Base-by-base conservation (phyloP, 2,329 filamentous ascomycete species). In the Arthrobotrys sinensis region DNA sequence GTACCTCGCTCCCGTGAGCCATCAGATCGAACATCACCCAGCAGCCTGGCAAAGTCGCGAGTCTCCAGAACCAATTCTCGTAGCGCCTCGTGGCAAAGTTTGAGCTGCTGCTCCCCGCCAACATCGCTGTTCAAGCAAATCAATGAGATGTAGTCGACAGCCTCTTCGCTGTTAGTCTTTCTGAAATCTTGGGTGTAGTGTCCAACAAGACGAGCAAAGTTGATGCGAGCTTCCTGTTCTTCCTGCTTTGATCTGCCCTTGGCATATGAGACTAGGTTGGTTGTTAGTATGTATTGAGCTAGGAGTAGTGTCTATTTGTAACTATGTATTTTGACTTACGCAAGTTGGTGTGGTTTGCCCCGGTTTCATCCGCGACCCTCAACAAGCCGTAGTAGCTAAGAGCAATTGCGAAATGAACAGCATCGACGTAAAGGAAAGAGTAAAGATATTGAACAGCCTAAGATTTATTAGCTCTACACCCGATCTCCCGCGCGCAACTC, bases 131-230 rank as follows among this genome's bases (percentile, higher is more conserved):
- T 98, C 71, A 99, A 89, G 84, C 93, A 97, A 82, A 99, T 94
- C 72, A 99, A 86, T 4, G 91, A 89, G 57, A 99, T 90, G 84
- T 99, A 99, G 84, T 99, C 96, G 16, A 97, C 93, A 1, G 96
- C 96, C 38, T 93, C 93, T 73, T 92, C 92, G 5, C 94, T 92
- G 82, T 96, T 91, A 19, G 94, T 94, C 34, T 93, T 93, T 65
- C 96, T 91, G 89, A 99, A 99, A 84, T 97, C 94, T 67, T 92
- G 90, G 3, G 96, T 99, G 86, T 99, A 99, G 84, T 96, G 93
- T 46, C 95, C 96, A 79, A 98, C 88, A 87, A 98, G 93, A 76
- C 92, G 91, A 52, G 93, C 94, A 85, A 98, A 98, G 86, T 96
- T 97, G 85, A 99, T 91, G 84, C 97, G 94, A 4, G 94, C 88